Percentiles rank a stretch among this genome's conserved stretches.
phyloP scores from a whole-genome alignment of 768 basidiomycete genomes.

The Kwoniella heveanensis region DNA sequence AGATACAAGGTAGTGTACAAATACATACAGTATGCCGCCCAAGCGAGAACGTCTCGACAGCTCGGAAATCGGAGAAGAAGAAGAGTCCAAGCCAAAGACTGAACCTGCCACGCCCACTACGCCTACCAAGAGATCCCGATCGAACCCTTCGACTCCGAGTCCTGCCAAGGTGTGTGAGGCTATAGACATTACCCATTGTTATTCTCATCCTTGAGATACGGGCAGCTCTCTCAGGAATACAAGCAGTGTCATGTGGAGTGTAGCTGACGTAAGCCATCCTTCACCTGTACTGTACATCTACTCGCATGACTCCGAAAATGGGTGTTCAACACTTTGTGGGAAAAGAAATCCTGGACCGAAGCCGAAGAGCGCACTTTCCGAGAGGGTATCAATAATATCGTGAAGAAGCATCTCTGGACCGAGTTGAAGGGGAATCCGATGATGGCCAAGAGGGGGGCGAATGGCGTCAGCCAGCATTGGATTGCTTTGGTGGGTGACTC shows the following conservation, averaged over 20 bases:
- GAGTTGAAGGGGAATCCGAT: constrained; percentile 23
- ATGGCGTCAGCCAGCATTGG: constrained; percentile 24
- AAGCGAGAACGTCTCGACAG: neutral
- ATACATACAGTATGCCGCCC: no score
- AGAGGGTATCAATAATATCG: constrained; percentile 20
- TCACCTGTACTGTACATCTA: no score
- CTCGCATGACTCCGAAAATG: no score
- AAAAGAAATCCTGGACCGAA: constrained; percentile 16
- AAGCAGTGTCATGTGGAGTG: no score
- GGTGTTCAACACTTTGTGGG: no score
- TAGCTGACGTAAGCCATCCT: no score
- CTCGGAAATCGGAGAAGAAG: neutral
- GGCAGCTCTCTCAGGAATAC: no score
- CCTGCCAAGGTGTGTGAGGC: neutral
- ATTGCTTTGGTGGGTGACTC: constrained; percentile 21
- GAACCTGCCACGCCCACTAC: neutral
- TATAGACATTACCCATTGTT: no score
- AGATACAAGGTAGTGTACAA: no score
- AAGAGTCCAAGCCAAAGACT: neutral
- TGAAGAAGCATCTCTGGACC: constrained; percentile 24
- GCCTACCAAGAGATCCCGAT: neutral
- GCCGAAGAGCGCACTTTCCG: constrained; percentile 22
- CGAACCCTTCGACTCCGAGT: neutral
- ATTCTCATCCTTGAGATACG: no score
- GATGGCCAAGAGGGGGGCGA: constrained; percentile 17